Conservation (phyloP, 768 basidiomycete species). For the Hydnum rufescens region DNA sequence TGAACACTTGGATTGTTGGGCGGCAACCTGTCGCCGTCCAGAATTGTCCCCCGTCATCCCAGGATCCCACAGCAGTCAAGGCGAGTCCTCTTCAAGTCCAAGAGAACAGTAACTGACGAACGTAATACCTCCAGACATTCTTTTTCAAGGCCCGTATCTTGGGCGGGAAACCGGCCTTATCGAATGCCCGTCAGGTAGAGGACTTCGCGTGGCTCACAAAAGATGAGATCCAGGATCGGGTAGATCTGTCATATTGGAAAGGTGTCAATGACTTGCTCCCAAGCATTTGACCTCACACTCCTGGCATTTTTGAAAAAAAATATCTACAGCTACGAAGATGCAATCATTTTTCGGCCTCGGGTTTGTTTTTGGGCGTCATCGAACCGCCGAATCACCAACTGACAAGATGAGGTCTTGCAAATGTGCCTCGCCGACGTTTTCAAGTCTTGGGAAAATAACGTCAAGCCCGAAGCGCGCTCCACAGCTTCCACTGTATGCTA, state of each 20-base stretch:
- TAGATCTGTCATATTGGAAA: slow-evolving; percentile 55
- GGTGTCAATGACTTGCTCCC: slow-evolving; percentile 54
- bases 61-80: neutral
- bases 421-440: slow-evolving; percentile 64
- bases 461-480: slow-evolving; percentile 74
- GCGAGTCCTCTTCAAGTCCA: neutral
- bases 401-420: slow-evolving; percentile 75
- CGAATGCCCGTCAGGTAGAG: slow-evolving; percentile 27
- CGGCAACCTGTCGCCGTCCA: slow-evolving; percentile 71
- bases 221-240: slow-evolving; percentile 58
- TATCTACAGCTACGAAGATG: neutral
- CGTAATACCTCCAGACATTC: slow-evolving; percentile 61
- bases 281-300: neutral
- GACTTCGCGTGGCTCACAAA: slow-evolving; percentile 93
- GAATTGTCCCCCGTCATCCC: no score
- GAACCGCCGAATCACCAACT: slow-evolving; percentile 71
- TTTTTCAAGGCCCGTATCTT: slow-evolving; percentile 90
- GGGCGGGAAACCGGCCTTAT: slow-evolving; percentile 58
- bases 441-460: slow-evolving; percentile 64
- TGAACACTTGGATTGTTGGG: slow-evolving; percentile 93
- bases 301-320: neutral
- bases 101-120: no score
- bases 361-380: slow-evolving; percentile 43
- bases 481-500: slow-evolving; percentile 62
- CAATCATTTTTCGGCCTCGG: neutral